Evolutionary conservation across 78 protist genomes (phyloP).

Genomic region (Blattamonas nauphoetae): DNA sequence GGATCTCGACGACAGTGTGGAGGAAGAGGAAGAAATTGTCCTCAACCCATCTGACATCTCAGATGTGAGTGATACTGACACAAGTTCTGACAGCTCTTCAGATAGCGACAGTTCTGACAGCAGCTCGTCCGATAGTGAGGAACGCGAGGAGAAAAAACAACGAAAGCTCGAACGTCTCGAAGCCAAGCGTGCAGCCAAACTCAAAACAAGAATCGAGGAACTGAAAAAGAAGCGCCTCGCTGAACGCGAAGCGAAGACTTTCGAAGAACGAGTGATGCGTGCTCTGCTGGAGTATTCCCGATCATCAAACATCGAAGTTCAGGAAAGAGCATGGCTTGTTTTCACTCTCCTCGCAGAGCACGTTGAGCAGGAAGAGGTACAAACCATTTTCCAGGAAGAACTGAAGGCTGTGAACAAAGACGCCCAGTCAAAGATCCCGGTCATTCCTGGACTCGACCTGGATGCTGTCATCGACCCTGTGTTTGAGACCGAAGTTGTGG

Average conservation of each 20-base stretch:
- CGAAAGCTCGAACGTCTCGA: too few species aligned
- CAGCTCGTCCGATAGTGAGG: neutral
- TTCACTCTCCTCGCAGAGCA: neutral
- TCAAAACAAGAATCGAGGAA: too few species aligned
- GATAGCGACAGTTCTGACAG: neutral
- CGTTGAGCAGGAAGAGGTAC: neutral
- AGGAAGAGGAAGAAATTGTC: neutral
- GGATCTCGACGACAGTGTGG: neutral
- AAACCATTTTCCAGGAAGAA: neutral
- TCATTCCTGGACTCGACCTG: neutral
- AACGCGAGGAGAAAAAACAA: neutral
- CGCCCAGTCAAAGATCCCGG: neutral
- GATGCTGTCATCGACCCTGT: neutral
- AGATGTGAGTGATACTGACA: neutral
- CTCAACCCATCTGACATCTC: neutral
- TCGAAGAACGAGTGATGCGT: neutral
- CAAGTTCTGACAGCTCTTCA: neutral
- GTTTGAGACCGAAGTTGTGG: neutral
- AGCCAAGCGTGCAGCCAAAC: too few species aligned
- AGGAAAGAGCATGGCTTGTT: neutral
- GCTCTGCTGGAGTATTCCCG: slow-evolving; percentile 1
- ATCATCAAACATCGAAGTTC: neutral
- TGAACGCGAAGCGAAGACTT: neutral
- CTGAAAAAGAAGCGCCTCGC: neutral
- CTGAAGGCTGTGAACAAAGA: neutral